Base-by-base conservation (phyloP, 2,329 filamentous ascomycete genomes). In the Diaporthe helianthi region DNA sequence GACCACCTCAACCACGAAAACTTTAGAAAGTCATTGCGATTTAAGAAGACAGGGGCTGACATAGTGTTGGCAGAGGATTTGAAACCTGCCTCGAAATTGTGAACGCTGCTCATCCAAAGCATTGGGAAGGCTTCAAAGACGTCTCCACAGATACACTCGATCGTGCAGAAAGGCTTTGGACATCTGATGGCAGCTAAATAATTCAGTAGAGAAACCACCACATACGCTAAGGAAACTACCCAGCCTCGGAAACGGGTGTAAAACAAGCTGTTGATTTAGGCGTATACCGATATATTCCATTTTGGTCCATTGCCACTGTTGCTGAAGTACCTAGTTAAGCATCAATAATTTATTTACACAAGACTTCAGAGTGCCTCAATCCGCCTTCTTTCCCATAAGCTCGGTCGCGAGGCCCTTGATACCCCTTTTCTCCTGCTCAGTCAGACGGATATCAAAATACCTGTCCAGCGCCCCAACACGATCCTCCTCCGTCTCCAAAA, bases 391-490 rank as follows among this genome's bases (percentile, higher is more conserved):
- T 1, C 22, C 33, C 26, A 49, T 76, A 26, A 78, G 53, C 71
- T 76, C 71, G 55, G 73, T 79, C 6, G 74, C 61, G 52, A 78
- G 66, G 0, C 84, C 84, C 17, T 73, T 77, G 69, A 89, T 89
- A 0, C 82, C 85, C 46, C 75, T 77, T 55, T 79, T 79, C 73
- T 89, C 86, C 67, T 79, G 76, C 9, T 79, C 76, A 0, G 74
- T 80, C 38, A 90, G 75, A 44, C 78, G 75, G 58, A 90, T 82
- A 9, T 76, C 79, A 73, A 89, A 89, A 73, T 83, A 83, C 72
- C 80, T 80, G 51, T 80, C 79, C 72, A 89, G 74, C 13, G 83
- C 85, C 54, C 74, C 71, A 24, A 87, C 78, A 12, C 87, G 78
- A 55, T 87, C 80, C 13, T 78, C 76, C 75, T 89, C 87, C 2